These are phyloP conservation scores for Sorghum bicolor DNA, from an alignment of 176 grass and related monocot genomes.

Conservation along the genomic window Sorghum_bicolor_NCBIv3 NC_012873.2:16766001-16766500, in stretches of 20 bases:
- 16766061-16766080: background rate
- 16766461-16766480: slow-evolving; percentile 83
- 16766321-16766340: background rate
- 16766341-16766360: slow-evolving; percentile 75
- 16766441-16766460: slow-evolving; percentile 89
- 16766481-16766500: slow-evolving; percentile 94
- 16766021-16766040: slow-evolving; percentile 35
- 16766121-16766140: background rate
- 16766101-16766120: background rate
- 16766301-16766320: background rate
- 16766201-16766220: background rate
- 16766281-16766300: background rate
- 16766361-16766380: slow-evolving; percentile 96
- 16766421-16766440: slow-evolving; percentile 96
- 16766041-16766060: background rate
- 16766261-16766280: background rate
- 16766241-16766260: background rate
- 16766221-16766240: background rate
- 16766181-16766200: background rate
- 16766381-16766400: slow-evolving; percentile 89
- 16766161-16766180: background rate
- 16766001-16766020: slow-evolving; percentile 97
- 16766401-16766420: slow-evolving; percentile 92
- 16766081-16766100: background rate
- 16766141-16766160: background rate